Base-by-base conservation (phyloP, 2,329 filamentous ascomycete species). In the Pseudocercospora macadamiae region DNA sequence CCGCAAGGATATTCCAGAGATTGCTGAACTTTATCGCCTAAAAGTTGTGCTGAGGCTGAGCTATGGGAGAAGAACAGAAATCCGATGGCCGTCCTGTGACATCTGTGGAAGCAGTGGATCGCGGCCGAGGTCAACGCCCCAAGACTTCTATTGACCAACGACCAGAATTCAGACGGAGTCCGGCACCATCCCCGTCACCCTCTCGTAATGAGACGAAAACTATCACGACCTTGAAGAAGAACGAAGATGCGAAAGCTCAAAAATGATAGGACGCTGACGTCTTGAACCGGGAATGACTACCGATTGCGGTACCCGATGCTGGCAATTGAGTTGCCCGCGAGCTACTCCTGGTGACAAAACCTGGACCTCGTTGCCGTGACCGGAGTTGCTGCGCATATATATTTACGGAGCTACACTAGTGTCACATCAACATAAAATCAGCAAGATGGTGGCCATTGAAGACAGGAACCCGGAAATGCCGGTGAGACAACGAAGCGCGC, bases 61-160 rank as follows among this genome's bases (percentile, higher is more conserved):
- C 42, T 7, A 47, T 47, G 42, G n/a, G 19, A 14, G 42, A 21
- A 21, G 14, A 28, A 26, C 23, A 10, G n/a, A 14, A 23, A 14
- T 19, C 42, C 16, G 21, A 25, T 14, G 42, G 23, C 12, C 21
- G 10, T 19, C 42, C 42, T 14, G 42, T 47, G 19, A 47, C 21
- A 23, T 47, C 42, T 21, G 42, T 47, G n/a, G 42, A 47, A 47
- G 23, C 42, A 21, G 42, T 47, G 23, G 42, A 47, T 14, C 42
- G 23, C 37, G 37, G 37, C 18, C 37, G 37, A 16, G 37, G 37
- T 25, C 42, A 26, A 9, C 42, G 19, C 12, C 42, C 23, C 42
- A 26, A 47, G 42, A 9, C n/a, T 16, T 6, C 18, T 16, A 28
- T 3, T 23, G n/a, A 47, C n/a, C 19, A 47, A 47, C 19, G 23